Percentiles rank a stretch among this genome's conserved stretches.
phyloP scores from a whole-genome alignment of 2,329 filamentous ascomycete genomes.

The Penicillium corylophilum region DNA sequence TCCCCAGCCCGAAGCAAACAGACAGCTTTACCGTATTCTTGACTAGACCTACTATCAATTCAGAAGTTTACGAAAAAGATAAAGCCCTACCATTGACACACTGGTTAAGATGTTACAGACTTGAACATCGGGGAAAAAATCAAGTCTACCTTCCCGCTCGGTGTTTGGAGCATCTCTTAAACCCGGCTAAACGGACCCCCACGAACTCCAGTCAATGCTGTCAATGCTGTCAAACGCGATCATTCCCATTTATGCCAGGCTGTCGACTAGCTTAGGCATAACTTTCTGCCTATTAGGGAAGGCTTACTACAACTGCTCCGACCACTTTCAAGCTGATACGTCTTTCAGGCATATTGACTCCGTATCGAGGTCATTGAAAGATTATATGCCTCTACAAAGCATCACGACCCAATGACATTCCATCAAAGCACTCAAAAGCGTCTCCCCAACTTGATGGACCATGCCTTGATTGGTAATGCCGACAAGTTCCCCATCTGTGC shows the following conservation, averaged over 20 bases:
- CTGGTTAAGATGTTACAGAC: background rate
- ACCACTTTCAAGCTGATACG: background rate
- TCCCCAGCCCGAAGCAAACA: background rate
- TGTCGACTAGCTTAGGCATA: background rate
- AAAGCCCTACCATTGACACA: background rate
- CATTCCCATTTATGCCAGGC: background rate
- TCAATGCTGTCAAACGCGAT: background rate
- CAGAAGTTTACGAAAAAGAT: background rate
- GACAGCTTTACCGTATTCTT: background rate
- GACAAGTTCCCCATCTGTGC: slow-evolving; percentile 32
- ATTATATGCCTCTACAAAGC: background rate
- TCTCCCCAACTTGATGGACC: slow-evolving; percentile 8
- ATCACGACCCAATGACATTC: background rate
- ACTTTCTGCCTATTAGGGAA: background rate
- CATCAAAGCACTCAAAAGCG: background rate
- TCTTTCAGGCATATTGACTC: background rate
- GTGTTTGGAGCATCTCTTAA: slow-evolving; percentile 2
- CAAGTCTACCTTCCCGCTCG: background rate
- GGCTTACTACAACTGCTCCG: background rate
- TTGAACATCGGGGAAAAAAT: no score
- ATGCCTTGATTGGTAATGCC: slow-evolving; percentile 14
- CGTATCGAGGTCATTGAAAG: background rate
- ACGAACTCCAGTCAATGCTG: background rate
- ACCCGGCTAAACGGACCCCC: background rate
- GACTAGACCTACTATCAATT: background rate